Base-by-base conservation (phyloP, 345 rosid genomes). In the Gossypium anomalum region DNA sequence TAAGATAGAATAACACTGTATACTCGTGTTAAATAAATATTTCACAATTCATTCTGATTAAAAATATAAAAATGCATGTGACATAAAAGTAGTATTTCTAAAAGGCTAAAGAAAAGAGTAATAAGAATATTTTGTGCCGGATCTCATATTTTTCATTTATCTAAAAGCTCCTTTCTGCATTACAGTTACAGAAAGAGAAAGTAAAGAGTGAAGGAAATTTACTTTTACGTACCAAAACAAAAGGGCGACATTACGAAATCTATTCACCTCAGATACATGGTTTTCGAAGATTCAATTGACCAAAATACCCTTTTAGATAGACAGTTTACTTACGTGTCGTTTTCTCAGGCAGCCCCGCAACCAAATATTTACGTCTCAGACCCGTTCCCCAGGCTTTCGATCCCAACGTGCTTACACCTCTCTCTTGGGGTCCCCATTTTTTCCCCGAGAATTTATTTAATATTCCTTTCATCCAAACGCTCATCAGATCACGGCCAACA, bases 391-490 rank as follows among this genome's bases (percentile, higher is more conserved):
- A 65, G 52, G 52, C 71, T 17, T 10, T 27, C 72, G 47, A 29
- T 9, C 20, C 25, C 25, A 19, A 56, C 72, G 60, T 69, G 59
- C 47, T 51, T 10, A 19, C 25, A 2, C 13, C 44, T 1, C 22
- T 23, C 58, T 17, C 41, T 69, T 12, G 43, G 3, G 58, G 72
- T 8, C 34, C 15, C 65, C 44, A 27, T 13, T 22, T 3, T 55
- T 60, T 38, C 6, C 73, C 73, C 75, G 19, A 44, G 9, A 51
- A 4, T 17, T 9, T 75, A 76, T 71, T 60, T 56, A 56, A 56
- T 56, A 56, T 56, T 77, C 23, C 38, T 23, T 76, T 85, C 70
- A 75, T 83, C 87, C 71, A 72, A 76, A 77, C 84, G 59, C 72
- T 55, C 65, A 45, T 64, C 62, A 78, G 53, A 49, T 48, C 49